Conservation (phyloP, 202 grass and related monocot genomes). For the Setaria italica region DNA sequence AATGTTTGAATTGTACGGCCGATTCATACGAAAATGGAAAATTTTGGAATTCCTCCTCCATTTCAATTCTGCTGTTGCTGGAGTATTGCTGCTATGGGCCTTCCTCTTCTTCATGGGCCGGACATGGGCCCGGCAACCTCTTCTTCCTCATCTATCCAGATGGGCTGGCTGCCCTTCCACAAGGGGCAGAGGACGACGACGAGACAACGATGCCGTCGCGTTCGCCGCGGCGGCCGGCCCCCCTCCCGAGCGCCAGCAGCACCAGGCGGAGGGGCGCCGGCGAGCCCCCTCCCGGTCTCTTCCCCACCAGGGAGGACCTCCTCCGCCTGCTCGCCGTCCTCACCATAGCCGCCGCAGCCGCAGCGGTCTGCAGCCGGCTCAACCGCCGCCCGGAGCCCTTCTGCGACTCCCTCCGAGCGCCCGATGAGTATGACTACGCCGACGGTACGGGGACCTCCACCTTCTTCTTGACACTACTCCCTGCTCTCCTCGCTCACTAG, state of each 20-base stretch:
- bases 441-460: neutral
- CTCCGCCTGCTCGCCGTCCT: constrained; percentile 68
- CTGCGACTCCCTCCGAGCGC: constrained; percentile 59
- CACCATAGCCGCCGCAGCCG: constrained; percentile 71
- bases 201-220: neutral
- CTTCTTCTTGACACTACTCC: neutral
- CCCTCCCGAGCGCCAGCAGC: neutral
- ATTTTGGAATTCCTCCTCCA: no score
- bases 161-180: no score
- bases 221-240: constrained; percentile 19
- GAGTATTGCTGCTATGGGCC: no score
- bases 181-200: no score
- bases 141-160: no score
- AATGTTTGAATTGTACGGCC: no score
- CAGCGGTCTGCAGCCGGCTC: constrained; percentile 62
- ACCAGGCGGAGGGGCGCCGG: constrained; percentile 13
- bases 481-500: neutral
- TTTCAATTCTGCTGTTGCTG: no score
- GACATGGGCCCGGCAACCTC: no score
- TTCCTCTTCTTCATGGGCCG: no score
- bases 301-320: constrained; percentile 61
- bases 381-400: constrained; percentile 65
- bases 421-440: constrained; percentile 40
- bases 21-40: no score
- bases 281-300: constrained; percentile 73